Conservation (phyloP, 179 eudicot species). For the Sideroxylon spinosum region DNA sequence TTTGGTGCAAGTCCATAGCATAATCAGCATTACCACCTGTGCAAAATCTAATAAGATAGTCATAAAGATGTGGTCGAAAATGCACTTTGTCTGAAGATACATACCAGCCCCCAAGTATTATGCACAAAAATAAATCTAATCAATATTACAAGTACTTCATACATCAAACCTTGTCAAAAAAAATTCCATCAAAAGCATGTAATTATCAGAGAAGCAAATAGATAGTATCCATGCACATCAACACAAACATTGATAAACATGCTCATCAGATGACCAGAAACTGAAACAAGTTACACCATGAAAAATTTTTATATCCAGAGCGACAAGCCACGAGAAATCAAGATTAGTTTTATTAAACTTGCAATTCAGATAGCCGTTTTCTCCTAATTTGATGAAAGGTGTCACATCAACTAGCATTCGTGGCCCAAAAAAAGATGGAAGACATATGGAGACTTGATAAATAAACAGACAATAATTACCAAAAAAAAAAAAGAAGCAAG, state of each 20-base stretch:
- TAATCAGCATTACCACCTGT: constrained; percentile 67
- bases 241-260: neutral
- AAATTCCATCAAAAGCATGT: neutral
- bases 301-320: neutral
- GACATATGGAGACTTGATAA: neutral
- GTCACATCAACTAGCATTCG: no score
- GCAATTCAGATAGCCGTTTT: neutral
- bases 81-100: neutral
- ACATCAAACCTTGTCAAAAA: neutral
- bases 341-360: neutral
- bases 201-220: neutral
- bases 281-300: neutral
- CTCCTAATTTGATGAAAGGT: no score
- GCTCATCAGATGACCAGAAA: neutral
- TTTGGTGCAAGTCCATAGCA: constrained; percentile 61
- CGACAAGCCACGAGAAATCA: neutral
- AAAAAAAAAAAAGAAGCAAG: neutral
- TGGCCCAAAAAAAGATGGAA: no score
- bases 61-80: neutral
- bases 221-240: neutral
- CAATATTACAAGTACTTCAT: neutral
- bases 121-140: neutral
- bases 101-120: neutral
- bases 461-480: neutral
- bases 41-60: neutral